Conservation (phyloP, 2,329 filamentous ascomycete species). For the Mycocentrospora acerina region DNA sequence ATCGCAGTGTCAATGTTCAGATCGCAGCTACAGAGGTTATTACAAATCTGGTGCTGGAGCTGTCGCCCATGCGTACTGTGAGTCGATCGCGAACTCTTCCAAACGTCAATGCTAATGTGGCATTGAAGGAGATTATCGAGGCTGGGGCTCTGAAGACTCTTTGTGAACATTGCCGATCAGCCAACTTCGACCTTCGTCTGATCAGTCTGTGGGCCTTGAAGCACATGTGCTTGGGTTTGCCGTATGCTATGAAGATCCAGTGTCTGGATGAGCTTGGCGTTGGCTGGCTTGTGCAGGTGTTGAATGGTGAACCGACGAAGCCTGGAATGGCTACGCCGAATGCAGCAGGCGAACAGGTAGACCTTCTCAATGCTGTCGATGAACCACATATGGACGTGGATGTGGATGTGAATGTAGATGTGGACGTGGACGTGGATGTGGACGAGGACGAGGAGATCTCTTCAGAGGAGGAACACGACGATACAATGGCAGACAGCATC, state of each 20-base stretch:
- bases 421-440: conserved; percentile 46
- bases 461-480: conserved; percentile 48
- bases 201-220: conserved; percentile 94
- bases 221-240: conserved; percentile 75
- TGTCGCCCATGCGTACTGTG: conserved; percentile 88
- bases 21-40: conserved; percentile 82
- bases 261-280: conserved; percentile 77
- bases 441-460: conserved; percentile 42
- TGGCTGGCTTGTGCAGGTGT: conserved; percentile 77
- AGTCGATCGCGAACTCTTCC: conserved; percentile 36
- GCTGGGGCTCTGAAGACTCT: conserved; percentile 74
- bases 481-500: conserved; percentile 49
- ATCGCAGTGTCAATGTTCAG: conserved; percentile 75
- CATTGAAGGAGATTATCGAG: conserved; percentile 62
- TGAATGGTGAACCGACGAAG: conserved; percentile 59
- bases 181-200: conserved; percentile 74
- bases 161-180: conserved; percentile 81
- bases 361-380: conserved; percentile 57
- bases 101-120: conserved; percentile 10
- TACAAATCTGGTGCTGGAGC: conserved; percentile 82
- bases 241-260: conserved; percentile 70
- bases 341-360: conserved; percentile 61
- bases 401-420: conserved; percentile 45
- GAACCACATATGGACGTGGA: conserved; percentile 47
- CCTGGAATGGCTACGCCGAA: conserved; percentile 57